Base-by-base conservation (phyloP, 305 asterid genomes). In the Fraxinus greggii region DNA sequence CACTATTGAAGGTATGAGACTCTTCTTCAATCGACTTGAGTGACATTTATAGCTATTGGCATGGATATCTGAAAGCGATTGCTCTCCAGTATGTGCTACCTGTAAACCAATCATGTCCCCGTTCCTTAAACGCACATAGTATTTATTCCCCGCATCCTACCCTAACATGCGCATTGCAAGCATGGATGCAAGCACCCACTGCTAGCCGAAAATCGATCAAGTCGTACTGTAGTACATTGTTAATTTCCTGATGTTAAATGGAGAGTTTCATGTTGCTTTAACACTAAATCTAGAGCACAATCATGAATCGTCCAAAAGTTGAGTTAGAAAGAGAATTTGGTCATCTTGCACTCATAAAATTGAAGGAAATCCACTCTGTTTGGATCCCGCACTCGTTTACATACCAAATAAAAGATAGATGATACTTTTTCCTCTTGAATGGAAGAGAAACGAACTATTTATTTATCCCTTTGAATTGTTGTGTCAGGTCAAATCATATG, bases 1-100 rank as follows among this genome's bases (percentile, higher is more conserved):
- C 92, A 80, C 31, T 89, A 67, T 73, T 89, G 36, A 89, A 89
- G 92, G 92, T 89, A 7, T 15, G 86, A 7, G 32, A 61, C 61
- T 81, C 77, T 77, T 67, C 80, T 79, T 31, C 75, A 15, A 24
- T 32, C 9, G 13, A 23, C 33, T 19, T 78, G n/a, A 24, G 21
- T 69, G 21, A 36, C n/a, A 45, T 13, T 45, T 15, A 3, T 45
- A 45, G n/a, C 19, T 59, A 59, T 56, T 56, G 67, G 67, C 67
- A 2, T 56, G 67, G 23, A 59, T 59, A n/a, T 51, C 61, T 51
- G 61, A 4, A 23, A 51, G 61, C 1, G 69, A 21, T 59, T 59
- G 69, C 29, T 21, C 69, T 21, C 7, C 32, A 8, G 72, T 21
- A 9, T 63, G 33, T 24, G 72, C 72, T 9, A 21, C 32, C 72